phyloP scores from a whole-genome alignment of 2,329 filamentous ascomycete genomes.

The Clarireedia paspali region DNA sequence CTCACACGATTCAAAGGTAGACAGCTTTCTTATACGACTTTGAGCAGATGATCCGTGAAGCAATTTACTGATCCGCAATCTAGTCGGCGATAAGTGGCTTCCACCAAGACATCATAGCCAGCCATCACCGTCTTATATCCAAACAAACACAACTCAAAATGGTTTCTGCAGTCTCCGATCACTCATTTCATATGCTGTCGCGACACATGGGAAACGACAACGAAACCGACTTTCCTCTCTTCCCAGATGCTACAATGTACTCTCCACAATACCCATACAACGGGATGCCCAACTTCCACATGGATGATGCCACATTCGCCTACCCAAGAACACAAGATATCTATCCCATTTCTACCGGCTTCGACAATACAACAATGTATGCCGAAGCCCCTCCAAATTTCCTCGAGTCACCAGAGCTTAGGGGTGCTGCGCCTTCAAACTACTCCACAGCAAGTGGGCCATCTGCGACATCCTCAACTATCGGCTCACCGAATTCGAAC shows the following conservation, averaged over 20 bases:
- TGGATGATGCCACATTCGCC: constrained; percentile 33
- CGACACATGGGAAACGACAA: constrained; percentile 39
- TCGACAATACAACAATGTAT: constrained; percentile 40
- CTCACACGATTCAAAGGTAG: constrained; percentile 15
- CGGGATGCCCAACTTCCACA: constrained; percentile 37
- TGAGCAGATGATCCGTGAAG: background rate
- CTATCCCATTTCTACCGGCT: constrained; percentile 37
- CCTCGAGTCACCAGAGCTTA: constrained; percentile 26
- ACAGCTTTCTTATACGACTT: background rate
- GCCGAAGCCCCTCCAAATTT: constrained; percentile 29
- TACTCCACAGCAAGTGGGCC: constrained; percentile 28
- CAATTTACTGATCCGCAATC: constrained; percentile 12
- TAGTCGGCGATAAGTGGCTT: constrained; percentile 23
- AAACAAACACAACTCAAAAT: constrained; percentile 53
- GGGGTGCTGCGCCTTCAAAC: constrained; percentile 23
- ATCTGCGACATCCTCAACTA: constrained; percentile 28
- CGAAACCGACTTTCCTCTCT: constrained; percentile 36
- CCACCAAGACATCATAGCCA: constrained; percentile 16
- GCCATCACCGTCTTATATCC: constrained; percentile 38
- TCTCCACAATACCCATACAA: constrained; percentile 40
- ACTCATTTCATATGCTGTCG: constrained; percentile 83
- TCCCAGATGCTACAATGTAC: constrained; percentile 39
- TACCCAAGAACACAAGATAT: constrained; percentile 24
- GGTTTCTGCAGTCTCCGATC: constrained; percentile 64
- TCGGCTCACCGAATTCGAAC: constrained; percentile 29